Evolutionary conservation across 148 eudicot species (phyloP), one percentile per base, ranked within the genome.

Genomic region (Agrostemma githago): DNA sequence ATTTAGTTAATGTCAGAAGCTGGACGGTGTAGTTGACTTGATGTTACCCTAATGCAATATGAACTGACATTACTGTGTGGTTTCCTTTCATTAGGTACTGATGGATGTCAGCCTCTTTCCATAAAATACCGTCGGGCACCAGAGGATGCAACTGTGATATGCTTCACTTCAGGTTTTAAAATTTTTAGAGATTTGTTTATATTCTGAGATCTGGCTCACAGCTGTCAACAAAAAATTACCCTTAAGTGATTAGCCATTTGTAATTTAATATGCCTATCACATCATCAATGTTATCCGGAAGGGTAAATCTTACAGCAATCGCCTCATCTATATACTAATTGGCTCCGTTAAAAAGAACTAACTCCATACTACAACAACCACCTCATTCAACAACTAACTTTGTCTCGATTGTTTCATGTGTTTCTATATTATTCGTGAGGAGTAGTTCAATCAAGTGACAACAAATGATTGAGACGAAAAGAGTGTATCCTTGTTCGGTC

Each of bases 141-240:
- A 54, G 81, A 84, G 41, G 83, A 83, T 74, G 88, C 82, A 4
- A 94, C 90, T 64, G 72, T 95, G 4, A 81, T 92, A 82, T 95
- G 99, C 87, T 95, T 95, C 84, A 95, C 99, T 41, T 95, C 98
- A 82, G 98, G 98, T 90, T 81, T 43, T 39, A 5, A 12, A 19
- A 77, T 7, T 70, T 20, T 11, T 66, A 16, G 38, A 20, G 20
- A 12, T 57, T 68, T 59, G 16, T 58, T 1, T 68, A 53, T 19
- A 12, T 53, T 53, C 16, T 19, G 14, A 72, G n/a, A n/a, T n/a
- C n/a, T n/a, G n/a, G n/a, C n/a, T n/a, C 68, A 42, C 19, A 14
- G 19, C 41, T 8, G 26, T 43, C 42, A 11, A 39, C 68, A 66
- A 39, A 51, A n/a, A 8, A 39, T 6, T 14, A n/a, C 10, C 39